Base-by-base conservation (phyloP, 768 basidiomycete genomes). In the Rhizopogon vesiculosus region DNA sequence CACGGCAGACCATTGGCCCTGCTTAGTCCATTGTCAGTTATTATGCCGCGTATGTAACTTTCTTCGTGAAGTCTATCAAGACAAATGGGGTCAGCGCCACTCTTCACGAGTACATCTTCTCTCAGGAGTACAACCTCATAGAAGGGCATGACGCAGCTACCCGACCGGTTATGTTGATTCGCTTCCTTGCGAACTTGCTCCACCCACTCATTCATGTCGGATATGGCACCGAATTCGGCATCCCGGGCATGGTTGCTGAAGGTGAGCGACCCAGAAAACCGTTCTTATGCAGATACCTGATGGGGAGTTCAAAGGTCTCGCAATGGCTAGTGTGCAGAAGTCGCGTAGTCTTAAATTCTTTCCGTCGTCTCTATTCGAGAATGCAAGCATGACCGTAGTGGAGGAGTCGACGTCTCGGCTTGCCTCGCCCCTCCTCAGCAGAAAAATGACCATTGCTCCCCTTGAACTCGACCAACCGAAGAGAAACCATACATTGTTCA, bases 171-270 rank as follows among this genome's bases (percentile, higher is more conserved):
- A 82, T 89, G 81, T 64, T 87, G 6, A 72, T 68, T 51, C 78
- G 83, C 16, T 73, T 83, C 54, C 29, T 57, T 13, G 68, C 74
- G 0, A 82, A 78, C 0, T 59, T 88, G 19, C 4, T 87, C 2
- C 88, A 89, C 59, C 77, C 86, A 0, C 44, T 86, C 53, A 87
- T 89, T 44, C 83, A 87, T 61, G 60, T 71, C 8, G 86, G 84
- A 3, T 78, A 82, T 59, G 87, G 86, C 0, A 56, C 74, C 3
- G 88, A 89, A 66, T 87, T 89, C 56, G 77, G 77, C 7, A 48
- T 88, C 39, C 80, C 77, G 15, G 87, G 86, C 1, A 73, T 86
- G 64, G 61, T 84, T 1, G 78, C 78, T 4, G 86, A 89, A 75
- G 87, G 86, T 83, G 16, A 7, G 57, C 35, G 22, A 7, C 16